phyloP scores from a whole-genome alignment of 495 filamentous ascomycete genomes.

The Penicillium flavigenum region DNA sequence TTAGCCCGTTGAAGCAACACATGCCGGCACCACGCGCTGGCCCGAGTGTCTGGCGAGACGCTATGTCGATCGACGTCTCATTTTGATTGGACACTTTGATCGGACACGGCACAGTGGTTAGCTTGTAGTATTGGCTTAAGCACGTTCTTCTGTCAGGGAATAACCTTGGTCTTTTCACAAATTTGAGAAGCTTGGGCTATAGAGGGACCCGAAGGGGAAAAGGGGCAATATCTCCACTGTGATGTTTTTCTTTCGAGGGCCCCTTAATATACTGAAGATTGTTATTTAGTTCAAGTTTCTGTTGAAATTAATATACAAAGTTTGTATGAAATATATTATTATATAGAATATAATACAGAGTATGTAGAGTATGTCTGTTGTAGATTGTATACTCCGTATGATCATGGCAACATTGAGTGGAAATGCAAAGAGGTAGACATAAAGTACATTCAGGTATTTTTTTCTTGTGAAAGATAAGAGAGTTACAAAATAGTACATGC shows the following conservation, averaged over 20 bases:
- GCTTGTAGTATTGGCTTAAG: slow-evolving; percentile 6
- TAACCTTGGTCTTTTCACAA: background rate
- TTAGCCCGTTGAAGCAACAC: slow-evolving; percentile 22
- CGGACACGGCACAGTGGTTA: slow-evolving; percentile 3
- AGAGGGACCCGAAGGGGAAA: slow-evolving; percentile 8
- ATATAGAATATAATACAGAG: too few relatives aligned
- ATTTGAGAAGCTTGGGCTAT: background rate
- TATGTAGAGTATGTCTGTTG: too few relatives aligned
- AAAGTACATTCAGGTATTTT: background rate
- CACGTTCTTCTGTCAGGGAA: slow-evolving; percentile 10
- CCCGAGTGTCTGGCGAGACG: slow-evolving; percentile 23
- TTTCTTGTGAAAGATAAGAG: background rate
- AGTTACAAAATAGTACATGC: slow-evolving; percentile 1
- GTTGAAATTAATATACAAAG: background rate
- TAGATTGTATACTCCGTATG: background rate
- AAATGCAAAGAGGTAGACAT: background rate
- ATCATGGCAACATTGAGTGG: background rate
- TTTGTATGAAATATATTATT: background rate
- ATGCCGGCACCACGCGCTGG: slow-evolving; percentile 24
- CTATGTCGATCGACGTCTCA: slow-evolving; percentile 1
- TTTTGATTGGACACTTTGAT: slow-evolving; percentile 16
- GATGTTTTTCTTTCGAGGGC: slow-evolving; percentile 4
- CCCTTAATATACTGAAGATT: slow-evolving; percentile 21
- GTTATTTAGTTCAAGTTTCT: background rate
- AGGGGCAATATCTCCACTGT: slow-evolving; percentile 8